Base-by-base conservation (phyloP, 1,284 basidiomycete genomes). In the Ganoderma multipileum region DNA sequence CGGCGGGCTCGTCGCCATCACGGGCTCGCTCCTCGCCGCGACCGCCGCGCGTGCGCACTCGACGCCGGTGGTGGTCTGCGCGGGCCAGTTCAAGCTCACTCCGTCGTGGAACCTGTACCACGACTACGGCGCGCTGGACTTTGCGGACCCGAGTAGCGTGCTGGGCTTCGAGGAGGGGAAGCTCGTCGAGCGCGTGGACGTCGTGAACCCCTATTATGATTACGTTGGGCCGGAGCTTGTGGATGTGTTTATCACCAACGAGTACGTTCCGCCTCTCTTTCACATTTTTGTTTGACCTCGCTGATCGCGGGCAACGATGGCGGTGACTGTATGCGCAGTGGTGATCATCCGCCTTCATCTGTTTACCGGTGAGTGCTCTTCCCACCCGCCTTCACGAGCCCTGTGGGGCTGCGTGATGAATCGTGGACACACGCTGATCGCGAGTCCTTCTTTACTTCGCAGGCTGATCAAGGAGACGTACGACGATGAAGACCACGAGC, bases 1-100 rank as follows among this genome's bases (percentile, higher is more conserved):
- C 78, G 97, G 97, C 26, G 97, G 97, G 2, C 91, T 98, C 84
- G 96, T 98, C 76, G 92, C 95, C 2, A 88, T 94, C 59, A 89
- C 94, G 0, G 97, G 97, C 18, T 91, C 95, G 0, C 86, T 96
- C 16, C 86, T 97, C 33, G 92, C 92, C 1, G 93, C 93, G 2
- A 90, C 94, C 44, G 96, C 97, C 30, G 97, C 98, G n/a, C 91
- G 91, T 64, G 91, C 92, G 28, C 96, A 99, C 82, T 90, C 91
- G 72, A 97, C 95, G 16, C 97, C 97, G 0, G 94, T 99, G 39
- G 95, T 99, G 26, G 94, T 98, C 20, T 94, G 95, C 73, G 92
- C 96, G 0, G 97, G 97, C 1, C 95, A 98, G 79, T 99, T 96
- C 85, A 99, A 99, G 79, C 86, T 99, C 73, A 97, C 95, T 9